A percentile compares a stretch with the other conserved stretches of the same genome.
Conservation (phyloP, 768 basidiomycete species). For the Leccinum imitatum region DNA sequence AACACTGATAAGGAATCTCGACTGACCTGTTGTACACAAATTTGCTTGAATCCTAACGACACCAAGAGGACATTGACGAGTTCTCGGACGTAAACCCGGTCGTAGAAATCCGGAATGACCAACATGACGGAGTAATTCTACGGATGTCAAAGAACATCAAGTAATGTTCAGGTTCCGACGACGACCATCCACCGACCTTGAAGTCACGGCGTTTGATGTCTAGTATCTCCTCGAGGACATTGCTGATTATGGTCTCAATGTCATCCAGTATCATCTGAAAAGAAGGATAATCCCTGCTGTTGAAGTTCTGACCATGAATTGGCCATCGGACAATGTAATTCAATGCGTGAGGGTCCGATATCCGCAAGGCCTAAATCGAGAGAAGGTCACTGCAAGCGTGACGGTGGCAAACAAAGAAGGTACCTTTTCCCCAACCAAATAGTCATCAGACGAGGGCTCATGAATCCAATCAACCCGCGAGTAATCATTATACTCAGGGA, state of each 20-base stretch:
- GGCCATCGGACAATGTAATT: conserved; percentile 83
- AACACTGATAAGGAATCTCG: neutral
- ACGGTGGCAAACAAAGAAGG: conserved; percentile 3
- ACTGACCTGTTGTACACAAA: conserved; percentile 85
- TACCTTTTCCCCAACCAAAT: conserved; percentile 73
- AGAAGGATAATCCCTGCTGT: conserved; percentile 74
- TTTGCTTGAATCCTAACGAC: conserved; percentile 88
- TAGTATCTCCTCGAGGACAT: conserved; percentile 60
- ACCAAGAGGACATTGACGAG: conserved; percentile 70
- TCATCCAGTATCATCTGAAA: conserved; percentile 73
- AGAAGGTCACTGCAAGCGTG: conserved; percentile 8
- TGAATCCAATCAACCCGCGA: conserved; percentile 85
- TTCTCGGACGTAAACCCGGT: conserved; percentile 79
- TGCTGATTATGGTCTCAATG: conserved; percentile 65
- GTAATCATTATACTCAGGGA: conserved; percentile 81
- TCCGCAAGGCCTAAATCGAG: conserved; percentile 57
- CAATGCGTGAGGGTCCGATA: conserved; percentile 65
- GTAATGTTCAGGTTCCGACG: neutral
- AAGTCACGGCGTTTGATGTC: conserved; percentile 52
- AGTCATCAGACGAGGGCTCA: conserved; percentile 43
- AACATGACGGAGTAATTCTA: conserved; percentile 88
- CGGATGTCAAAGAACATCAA: neutral
- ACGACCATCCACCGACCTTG: conserved; percentile 46
- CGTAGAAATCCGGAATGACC: conserved; percentile 90
- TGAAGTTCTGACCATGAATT: conserved; percentile 78